Evolutionary conservation across 345 rosid genomes (phyloP).

Genomic region (Eucalyptus pauciflora): DNA sequence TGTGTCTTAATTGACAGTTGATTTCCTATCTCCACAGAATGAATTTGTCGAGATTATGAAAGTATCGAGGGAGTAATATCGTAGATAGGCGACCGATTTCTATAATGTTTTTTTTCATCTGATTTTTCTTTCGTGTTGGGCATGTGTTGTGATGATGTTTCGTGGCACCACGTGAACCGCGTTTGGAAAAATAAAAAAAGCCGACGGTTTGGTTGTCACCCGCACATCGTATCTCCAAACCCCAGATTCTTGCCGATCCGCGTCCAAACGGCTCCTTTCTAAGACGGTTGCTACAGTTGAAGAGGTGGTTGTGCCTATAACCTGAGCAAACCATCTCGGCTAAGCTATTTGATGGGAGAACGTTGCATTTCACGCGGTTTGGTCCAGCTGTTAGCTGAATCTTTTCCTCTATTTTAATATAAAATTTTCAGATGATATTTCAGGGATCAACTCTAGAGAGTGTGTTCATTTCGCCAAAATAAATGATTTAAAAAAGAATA

Average conservation of each 20-base stretch:
- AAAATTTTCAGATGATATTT: background rate
- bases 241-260: background rate
- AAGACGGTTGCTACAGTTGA: background rate
- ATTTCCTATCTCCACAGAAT: rapidly evolving
- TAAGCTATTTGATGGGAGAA: background rate
- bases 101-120: too few relatives aligned
- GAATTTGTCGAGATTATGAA: rapidly evolving
- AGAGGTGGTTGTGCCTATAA: background rate
- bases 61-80: rapidly evolving
- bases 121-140: rapidly evolving
- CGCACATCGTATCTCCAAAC: background rate
- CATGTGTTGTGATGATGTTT: background rate
- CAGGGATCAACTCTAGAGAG: background rate
- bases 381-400: background rate
- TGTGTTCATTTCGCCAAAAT: rapidly evolving
- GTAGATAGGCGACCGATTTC: rapidly evolving
- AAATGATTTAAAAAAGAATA: too few relatives aligned
- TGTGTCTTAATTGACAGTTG: rapidly evolving
- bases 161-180: background rate
- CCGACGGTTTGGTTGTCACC: background rate
- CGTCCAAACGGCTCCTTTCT: background rate
- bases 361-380: background rate
- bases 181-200: background rate
- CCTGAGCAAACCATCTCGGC: background rate
- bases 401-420: background rate